A percentile compares a stretch with the other conserved stretches of the same genome.
These are phyloP conservation scores for Aspergillus sclerotioniger DNA, from an alignment of 495 filamentous ascomycete genomes.

Conservation along the genomic window DNA sequence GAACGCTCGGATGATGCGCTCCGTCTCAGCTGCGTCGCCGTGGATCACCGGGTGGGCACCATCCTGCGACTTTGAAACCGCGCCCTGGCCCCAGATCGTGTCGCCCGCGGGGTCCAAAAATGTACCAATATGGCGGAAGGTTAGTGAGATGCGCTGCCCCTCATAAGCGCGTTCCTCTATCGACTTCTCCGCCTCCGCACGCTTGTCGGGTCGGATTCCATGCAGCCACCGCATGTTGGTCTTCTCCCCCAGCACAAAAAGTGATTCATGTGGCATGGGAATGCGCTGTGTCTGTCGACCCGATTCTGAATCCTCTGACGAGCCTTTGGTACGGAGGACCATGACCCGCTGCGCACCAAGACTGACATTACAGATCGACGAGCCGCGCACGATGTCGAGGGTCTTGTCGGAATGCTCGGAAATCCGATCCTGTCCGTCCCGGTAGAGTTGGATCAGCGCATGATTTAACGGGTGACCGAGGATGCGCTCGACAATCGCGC, in stretches of 20 bases:
- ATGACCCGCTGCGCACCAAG: constrained; percentile 89
- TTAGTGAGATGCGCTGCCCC: constrained; percentile 85
- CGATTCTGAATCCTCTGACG: constrained; percentile 22
- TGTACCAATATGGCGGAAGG: constrained; percentile 88
- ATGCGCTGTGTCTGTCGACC: constrained; percentile 61
- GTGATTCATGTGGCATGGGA: constrained; percentile 80
- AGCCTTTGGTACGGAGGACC: constrained; percentile 80
- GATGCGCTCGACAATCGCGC: constrained; percentile 60
- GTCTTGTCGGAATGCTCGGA: constrained; percentile 98
- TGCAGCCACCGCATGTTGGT: constrained; percentile 91
- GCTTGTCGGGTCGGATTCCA: constrained; percentile 83
- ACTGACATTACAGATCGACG: constrained; percentile 87
- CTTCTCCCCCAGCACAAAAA: constrained; percentile 75
- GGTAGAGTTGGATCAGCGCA: constrained; percentile 90
- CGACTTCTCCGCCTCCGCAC: constrained; percentile 61
- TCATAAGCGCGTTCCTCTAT: constrained; percentile 66
- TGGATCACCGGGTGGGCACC: constrained; percentile 63
- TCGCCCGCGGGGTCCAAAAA: constrained; percentile 62
- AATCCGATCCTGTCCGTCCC: constrained; percentile 87
- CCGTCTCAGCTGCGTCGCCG: constrained; percentile 62
- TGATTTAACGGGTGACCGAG: constrained; percentile 87
- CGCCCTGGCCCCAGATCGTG: constrained; percentile 91
- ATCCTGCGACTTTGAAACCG: constrained; percentile 59
- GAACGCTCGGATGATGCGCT: constrained; percentile 74
- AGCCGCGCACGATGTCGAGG: constrained; percentile 78